Conservation (phyloP, 2,329 filamentous ascomycete species). For the Aspergillus phoenicis region DNA sequence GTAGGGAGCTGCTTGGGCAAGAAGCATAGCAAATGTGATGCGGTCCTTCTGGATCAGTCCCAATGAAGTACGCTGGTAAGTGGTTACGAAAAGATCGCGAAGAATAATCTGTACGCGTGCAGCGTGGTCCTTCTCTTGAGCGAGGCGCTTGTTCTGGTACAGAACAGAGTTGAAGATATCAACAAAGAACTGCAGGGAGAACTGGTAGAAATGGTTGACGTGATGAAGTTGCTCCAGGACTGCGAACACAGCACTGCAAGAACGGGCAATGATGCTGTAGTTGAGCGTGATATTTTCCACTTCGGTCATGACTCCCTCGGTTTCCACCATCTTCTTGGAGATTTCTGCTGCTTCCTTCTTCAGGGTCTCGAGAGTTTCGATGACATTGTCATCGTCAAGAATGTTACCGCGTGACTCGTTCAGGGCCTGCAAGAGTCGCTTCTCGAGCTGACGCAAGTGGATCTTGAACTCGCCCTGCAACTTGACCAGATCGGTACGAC, state of each 20-base stretch:
- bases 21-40: constrained; percentile 89
- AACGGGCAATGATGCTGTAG: constrained; percentile 89
- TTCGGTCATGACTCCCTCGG: constrained; percentile 96
- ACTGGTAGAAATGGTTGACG: constrained; percentile 99
- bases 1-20: constrained; percentile 94
- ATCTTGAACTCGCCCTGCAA: constrained; percentile 98
- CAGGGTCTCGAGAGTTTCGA: constrained; percentile 93
- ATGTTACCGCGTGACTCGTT: constrained; percentile 98
- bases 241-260: constrained; percentile 96
- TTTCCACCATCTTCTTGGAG: constrained; percentile 92
- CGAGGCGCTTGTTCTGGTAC: constrained; percentile 73
- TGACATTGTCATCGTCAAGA: constrained; percentile 95
- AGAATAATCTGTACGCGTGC: constrained; percentile 86
- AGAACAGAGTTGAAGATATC: constrained; percentile 96
- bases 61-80: constrained; percentile 91
- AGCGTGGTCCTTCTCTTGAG: constrained; percentile 72
- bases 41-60: constrained; percentile 91
- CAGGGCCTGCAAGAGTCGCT: constrained; percentile 86
- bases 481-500: constrained; percentile 96
- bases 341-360: constrained; percentile 98
- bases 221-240: constrained; percentile 96
- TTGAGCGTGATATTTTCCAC: constrained; percentile 94
- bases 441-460: constrained; percentile 94
- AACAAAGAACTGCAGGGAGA: constrained; percentile 96
- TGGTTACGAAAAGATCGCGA: constrained; percentile 84